These are phyloP conservation scores for Astragalus membranaceus DNA, from an alignment of 306 rosid genomes.

Conservation along the genomic window DNA sequence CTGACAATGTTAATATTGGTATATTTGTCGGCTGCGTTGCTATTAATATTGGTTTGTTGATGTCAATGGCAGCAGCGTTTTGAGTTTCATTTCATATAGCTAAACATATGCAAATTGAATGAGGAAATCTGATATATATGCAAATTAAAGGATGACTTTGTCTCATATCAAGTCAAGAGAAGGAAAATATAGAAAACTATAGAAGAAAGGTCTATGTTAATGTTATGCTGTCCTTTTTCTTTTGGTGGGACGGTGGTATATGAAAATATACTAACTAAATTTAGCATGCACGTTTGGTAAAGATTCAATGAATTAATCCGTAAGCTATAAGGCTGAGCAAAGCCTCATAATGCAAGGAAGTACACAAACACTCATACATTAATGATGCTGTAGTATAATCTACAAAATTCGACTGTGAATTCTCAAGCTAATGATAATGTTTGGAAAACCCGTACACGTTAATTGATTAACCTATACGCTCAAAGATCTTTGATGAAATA, in stretches of 20 bases:
- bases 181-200: neutral
- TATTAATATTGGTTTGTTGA: neutral
- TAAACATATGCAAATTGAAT: neutral
- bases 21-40: slow-evolving; percentile 24
- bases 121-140: neutral
- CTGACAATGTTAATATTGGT: slow-evolving; percentile 32
- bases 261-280: neutral
- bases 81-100: too few species aligned
- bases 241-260: neutral
- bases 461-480: too few species aligned
- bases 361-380: too few species aligned
- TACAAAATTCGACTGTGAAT: too few species aligned
- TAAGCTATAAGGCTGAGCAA: neutral
- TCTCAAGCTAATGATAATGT: too few species aligned
- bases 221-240: neutral
- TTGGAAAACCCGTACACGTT: too few species aligned
- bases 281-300: neutral
- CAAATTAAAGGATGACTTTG: neutral
- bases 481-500: too few species aligned
- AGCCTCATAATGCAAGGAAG: too few species aligned
- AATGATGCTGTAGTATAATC: too few species aligned
- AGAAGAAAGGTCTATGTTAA: neutral
- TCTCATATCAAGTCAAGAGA: neutral
- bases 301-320: slow-evolving; percentile 12
- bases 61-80: neutral